A percentile compares a stretch with the other conserved stretches of the same genome.
Evolutionary conservation across 768 basidiomycete species (phyloP).

Genomic region (Myochromella boudieri): DNA sequence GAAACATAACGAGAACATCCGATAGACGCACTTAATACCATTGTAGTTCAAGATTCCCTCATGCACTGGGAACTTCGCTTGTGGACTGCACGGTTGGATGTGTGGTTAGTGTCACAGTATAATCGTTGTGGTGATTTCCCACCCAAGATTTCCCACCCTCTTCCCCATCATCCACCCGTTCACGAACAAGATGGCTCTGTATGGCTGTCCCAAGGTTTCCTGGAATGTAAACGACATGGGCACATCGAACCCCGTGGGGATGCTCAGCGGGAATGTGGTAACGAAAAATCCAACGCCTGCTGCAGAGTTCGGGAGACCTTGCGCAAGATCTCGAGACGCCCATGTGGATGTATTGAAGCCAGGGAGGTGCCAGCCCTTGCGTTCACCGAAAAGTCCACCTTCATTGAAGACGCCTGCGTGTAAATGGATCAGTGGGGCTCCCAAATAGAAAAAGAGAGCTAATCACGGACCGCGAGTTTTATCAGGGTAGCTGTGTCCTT

Average conservation of each 20-base stretch:
- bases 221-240: conserved; percentile 74
- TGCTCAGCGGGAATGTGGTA: conserved; percentile 63
- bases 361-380: conserved; percentile 74
- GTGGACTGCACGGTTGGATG: conserved; percentile 48
- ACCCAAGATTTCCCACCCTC: conserved; percentile 70
- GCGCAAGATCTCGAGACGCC: conserved; percentile 51
- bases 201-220: conserved; percentile 57
- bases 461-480: conserved; percentile 57
- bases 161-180: conserved; percentile 94
- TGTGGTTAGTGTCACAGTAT: conserved; percentile 3
- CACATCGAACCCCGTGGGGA: conserved; percentile 62
- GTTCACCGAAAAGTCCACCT: conserved; percentile 71
- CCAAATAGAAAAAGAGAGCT: conserved; percentile 6
- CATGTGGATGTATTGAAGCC: conserved; percentile 66
- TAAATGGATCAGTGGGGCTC: not conserved
- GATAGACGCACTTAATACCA: conserved; percentile 60
- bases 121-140: conserved; percentile 16
- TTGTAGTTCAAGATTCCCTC: conserved; percentile 76
- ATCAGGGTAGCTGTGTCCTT: conserved; percentile 78
- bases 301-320: conserved; percentile 53
- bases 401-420: conserved; percentile 60
- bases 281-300: conserved; percentile 85
- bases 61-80: conserved; percentile 80
- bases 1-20: not conserved
- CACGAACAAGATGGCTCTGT: conserved; percentile 72